Base-by-base conservation (phyloP, 2,329 filamentous ascomycete species). In the Curvularia verruculosa region DNA sequence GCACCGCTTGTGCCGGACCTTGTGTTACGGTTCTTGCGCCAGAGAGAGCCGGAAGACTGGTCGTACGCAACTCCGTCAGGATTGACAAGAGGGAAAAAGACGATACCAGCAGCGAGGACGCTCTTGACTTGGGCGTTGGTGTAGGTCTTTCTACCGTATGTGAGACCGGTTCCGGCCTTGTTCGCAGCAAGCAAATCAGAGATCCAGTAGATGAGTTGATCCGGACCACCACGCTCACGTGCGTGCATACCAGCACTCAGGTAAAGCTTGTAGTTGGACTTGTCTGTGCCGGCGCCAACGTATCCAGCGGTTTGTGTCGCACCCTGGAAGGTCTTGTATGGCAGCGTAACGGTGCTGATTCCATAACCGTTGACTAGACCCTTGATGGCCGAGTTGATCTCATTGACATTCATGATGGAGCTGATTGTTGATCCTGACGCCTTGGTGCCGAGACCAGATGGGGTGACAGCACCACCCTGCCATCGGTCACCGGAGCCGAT, bases 121-220 rank as follows among this genome's bases (percentile, higher is more conserved):
- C 74, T 79, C 66, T 78, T 77, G 48, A 87, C 84, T 45, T 87
- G 77, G 3, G 76, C 77, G 51, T 80, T 77, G 39, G 82, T 82
- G 72, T 84, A 87, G 0, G 75, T 77, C 60, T 82, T 80, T 52
- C 73, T 75, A 44, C 83, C 84, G 62, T 84, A 87, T 2, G 72
- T 77, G 9, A 87, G 67, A 6, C 84, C 84, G 3, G 74, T 77
- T 21, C 79, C 77, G 31, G 78, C 73, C 64, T 81, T 78, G 61
- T 82, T 78, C 18, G 85, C 85, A 45, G 80, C 79, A 3, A 87
- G 78, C 3, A 87, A 76, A 65, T 87, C 85, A 0, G 83, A 75
- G 28, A 86, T 76, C 73, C 85, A 86, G 76, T 85, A 85, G 41
- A 87, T 71, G 13, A 86, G 75, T 56, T 82, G 78, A 65, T 87